Percentiles rank a stretch among this genome's conserved stretches.
Conservation (phyloP, 495 filamentous ascomycete species). For the Hypoxylon intermedium region DNA sequence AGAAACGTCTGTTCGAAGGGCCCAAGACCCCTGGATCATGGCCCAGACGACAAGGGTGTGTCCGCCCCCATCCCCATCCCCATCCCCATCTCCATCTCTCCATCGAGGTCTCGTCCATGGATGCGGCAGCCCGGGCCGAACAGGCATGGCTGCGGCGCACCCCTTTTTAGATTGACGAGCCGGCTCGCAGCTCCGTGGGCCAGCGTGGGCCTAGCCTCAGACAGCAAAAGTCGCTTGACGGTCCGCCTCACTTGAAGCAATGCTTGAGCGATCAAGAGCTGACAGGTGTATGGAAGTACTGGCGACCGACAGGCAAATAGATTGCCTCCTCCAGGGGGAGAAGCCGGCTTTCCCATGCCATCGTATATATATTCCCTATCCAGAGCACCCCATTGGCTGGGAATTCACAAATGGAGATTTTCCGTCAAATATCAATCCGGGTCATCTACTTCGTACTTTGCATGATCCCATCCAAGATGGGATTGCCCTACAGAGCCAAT, state of each 20-base stretch:
- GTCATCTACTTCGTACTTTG: constrained; percentile 38
- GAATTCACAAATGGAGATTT: constrained; percentile 33
- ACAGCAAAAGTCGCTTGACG: constrained; percentile 24
- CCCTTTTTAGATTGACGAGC: constrained; percentile 43
- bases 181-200: constrained; percentile 43
- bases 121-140: constrained; percentile 46
- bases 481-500: constrained; percentile 12
- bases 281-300: constrained; percentile 14
- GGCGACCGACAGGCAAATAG: constrained; percentile 27
- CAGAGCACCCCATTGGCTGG: constrained; percentile 34
- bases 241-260: constrained; percentile 36
- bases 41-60: background rate
- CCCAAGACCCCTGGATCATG: background rate
- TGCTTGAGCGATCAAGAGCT: constrained; percentile 19
- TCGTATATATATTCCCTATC: constrained; percentile 18
- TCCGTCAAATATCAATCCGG: constrained; percentile 38
- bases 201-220: constrained; percentile 22
- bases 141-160: constrained; percentile 37
- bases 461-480: constrained; percentile 40
- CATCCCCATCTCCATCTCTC: constrained; percentile 4
- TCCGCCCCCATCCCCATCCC: constrained; percentile 1
- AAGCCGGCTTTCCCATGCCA: background rate
- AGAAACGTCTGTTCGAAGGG: background rate
- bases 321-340: constrained; percentile 19
- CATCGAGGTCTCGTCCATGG: no score